Percentiles rank a stretch among this genome's conserved stretches.
Evolutionary conservation across 1,284 basidiomycete genomes (phyloP).

Genomic region (Mixia osmundae): DNA sequence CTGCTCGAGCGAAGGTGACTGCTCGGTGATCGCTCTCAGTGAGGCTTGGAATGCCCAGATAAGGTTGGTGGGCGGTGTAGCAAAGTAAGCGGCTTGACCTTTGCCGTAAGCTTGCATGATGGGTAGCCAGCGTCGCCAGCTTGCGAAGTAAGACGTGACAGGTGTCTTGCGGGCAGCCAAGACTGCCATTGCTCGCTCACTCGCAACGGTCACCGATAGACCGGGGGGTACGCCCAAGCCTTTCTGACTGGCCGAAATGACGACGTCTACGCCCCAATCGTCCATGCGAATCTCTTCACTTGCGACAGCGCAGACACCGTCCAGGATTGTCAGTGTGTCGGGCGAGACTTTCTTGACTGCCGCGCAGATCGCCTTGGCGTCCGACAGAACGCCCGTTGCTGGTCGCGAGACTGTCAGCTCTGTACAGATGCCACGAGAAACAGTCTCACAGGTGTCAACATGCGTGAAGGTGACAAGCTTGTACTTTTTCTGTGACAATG

Average conservation of each 20-base stretch:
- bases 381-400: conserved; percentile 48
- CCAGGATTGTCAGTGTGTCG: conserved; percentile 60
- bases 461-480: conserved; percentile 78
- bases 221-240: conserved; percentile 90
- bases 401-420: not conserved
- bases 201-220: conserved; percentile 61
- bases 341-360: conserved; percentile 58
- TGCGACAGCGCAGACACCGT: conserved; percentile 86
- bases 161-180: conserved; percentile 46
- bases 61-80: conserved; percentile 36
- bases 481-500: conserved; percentile 58
- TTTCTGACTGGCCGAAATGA: conserved; percentile 61
- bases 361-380: conserved; percentile 53
- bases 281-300: conserved; percentile 88
- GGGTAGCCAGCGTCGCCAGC: conserved; percentile 64
- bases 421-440: not conserved
- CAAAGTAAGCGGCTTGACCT: conserved; percentile 58
- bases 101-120: conserved; percentile 75
- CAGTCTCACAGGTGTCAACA: conserved; percentile 23
- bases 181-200: conserved; percentile 51
- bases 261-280: conserved; percentile 65
- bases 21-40: conserved; percentile 42
- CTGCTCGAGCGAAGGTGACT: conserved; percentile 42
- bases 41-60: conserved; percentile 72
- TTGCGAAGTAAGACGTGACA: conserved; percentile 60